Evolutionary conservation across 73 alveolate genomes (phyloP), one percentile per base, ranked within the genome.

Genomic region (Uronychia binucleata): DNA sequence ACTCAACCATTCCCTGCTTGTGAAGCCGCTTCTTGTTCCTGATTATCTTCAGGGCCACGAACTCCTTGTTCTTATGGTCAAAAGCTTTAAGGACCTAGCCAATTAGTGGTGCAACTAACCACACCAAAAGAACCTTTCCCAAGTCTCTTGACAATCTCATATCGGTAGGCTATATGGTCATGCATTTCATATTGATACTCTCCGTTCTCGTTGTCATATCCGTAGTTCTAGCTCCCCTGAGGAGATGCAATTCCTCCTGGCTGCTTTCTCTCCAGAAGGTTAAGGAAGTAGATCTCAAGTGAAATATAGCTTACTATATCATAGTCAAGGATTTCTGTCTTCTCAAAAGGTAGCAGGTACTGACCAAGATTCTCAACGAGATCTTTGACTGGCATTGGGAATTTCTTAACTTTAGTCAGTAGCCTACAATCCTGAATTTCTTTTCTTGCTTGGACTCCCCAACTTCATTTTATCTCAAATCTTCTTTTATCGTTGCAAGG

Each of bases 31-130:
- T 92, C 80, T 92, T 92, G 90, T 92, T 92, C 77, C 97, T 46
- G 77, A 92, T 91, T 67, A 92, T 88, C 94, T 92, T 92, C 83
- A 92, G 74, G 31, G 97, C 97, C n/a, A 88, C 93, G 33, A 75
- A 80, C 81, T 84, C 59, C 79, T 88, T 88, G 46, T 93, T 88
- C 79, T 88, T 88, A 87, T 81, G 84, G 82, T 92, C 97, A 0
- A 46, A 78, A 79, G 85, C 76, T 77, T 85, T 85, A 29, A 85
- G 30, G n/a, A n/a, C n/a, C n/a, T n/a, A n/a, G n/a, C n/a, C n/a
- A n/a, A n/a, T n/a, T n/a, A n/a, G n/a, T n/a, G n/a, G n/a, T n/a
- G n/a, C n/a, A n/a, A n/a, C n/a, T n/a, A 30, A 84, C 91, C 33
- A 74, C 80, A 0, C 91, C 91, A 34, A 85, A 85, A 33, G 85